phyloP scores from a whole-genome alignment of 2,329 filamentous ascomycete genomes.

The Teratosphaeriaceae sp. region DNA sequence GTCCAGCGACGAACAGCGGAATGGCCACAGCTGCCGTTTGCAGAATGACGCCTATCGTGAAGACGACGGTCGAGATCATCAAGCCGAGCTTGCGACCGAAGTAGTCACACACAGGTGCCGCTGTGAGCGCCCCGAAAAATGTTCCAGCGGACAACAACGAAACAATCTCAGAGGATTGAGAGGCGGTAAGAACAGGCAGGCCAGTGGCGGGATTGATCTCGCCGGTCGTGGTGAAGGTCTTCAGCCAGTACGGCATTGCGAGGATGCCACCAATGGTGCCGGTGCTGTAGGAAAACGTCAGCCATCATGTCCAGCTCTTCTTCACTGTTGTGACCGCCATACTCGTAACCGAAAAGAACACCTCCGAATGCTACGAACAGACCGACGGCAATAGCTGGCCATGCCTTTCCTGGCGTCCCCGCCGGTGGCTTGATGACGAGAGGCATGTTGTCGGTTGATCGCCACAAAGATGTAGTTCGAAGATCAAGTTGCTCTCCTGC shows the following conservation, averaged over 20 bases:
- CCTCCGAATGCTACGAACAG: conserved; percentile 41
- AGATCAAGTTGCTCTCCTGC: too few relatives aligned
- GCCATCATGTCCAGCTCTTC: conserved; percentile 40
- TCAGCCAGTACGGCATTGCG: conserved; percentile 35
- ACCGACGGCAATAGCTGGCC: conserved; percentile 37
- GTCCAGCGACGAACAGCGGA: conserved; percentile 47
- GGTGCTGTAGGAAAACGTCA: conserved; percentile 21
- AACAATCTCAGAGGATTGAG: conserved; percentile 66
- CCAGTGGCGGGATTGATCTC: conserved; percentile 17
- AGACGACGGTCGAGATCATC: conserved; percentile 55
- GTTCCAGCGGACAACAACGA: conserved; percentile 79
- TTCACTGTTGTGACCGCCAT: too few relatives aligned
- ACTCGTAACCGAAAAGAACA: conserved; percentile 31
- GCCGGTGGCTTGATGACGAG: conserved; percentile 40
- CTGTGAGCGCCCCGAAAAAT: conserved; percentile 63
- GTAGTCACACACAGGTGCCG: conserved; percentile 64
- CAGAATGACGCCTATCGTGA: conserved; percentile 64
- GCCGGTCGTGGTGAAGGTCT: conserved; percentile 32
- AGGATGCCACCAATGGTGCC: conserved; percentile 38
- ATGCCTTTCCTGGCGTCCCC: conserved; percentile 38
- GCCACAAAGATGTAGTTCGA: neutral
- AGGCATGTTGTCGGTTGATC: conserved; percentile 28
- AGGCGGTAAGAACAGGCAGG: conserved; percentile 33
- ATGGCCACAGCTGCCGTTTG: conserved; percentile 60
- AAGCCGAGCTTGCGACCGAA: conserved; percentile 65